A percentile compares a stretch with the other conserved stretches of the same genome.
phyloP scores from a whole-genome alignment of 306 rosid species.

The Fragaria ananassa region DNA sequence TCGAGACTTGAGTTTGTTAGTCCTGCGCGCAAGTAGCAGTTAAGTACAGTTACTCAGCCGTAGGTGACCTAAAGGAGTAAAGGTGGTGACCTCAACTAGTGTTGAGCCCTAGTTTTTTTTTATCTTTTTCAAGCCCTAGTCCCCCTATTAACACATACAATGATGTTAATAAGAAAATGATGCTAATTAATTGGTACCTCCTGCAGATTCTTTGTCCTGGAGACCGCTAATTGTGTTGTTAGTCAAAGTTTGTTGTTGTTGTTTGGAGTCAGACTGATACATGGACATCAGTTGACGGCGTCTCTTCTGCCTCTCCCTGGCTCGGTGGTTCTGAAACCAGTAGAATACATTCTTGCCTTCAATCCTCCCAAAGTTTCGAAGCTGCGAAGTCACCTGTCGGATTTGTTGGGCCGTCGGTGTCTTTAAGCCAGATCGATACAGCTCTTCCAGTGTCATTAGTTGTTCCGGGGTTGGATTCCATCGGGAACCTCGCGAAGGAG shows the following conservation, averaged over 20 bases:
- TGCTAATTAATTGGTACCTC: not conserved
- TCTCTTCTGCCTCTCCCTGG: slow-evolving; percentile 64
- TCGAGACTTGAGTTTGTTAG: slow-evolving; percentile 46
- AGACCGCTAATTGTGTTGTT: not conserved
- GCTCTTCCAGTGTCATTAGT: slow-evolving; percentile 48
- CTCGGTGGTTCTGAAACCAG: slow-evolving; percentile 86
- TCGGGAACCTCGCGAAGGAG: slow-evolving; percentile 39
- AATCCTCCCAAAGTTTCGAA: slow-evolving; percentile 61
- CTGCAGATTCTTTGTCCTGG: slow-evolving; percentile 1
- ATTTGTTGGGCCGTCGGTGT: slow-evolving; percentile 72
- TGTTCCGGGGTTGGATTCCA: slow-evolving; percentile 81
- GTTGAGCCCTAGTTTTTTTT: not conserved
- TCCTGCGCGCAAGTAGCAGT: slow-evolving; percentile 12
- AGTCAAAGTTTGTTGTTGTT: not conserved
- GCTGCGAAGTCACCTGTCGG: slow-evolving; percentile 51
- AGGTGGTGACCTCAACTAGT: not conserved
- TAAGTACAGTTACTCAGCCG: not conserved
- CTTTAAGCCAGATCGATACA: slow-evolving; percentile 53
- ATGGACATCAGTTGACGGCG: slow-evolving; percentile 41
- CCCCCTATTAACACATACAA: not conserved
- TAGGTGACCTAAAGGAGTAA: not conserved
- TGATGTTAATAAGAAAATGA: not conserved
- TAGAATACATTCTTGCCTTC: slow-evolving; percentile 80
- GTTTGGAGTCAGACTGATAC: not conserved
- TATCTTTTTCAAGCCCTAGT: not conserved